phyloP scores from a whole-genome alignment of 2,329 filamentous ascomycete genomes.

The Talaromyces sp. region DNA sequence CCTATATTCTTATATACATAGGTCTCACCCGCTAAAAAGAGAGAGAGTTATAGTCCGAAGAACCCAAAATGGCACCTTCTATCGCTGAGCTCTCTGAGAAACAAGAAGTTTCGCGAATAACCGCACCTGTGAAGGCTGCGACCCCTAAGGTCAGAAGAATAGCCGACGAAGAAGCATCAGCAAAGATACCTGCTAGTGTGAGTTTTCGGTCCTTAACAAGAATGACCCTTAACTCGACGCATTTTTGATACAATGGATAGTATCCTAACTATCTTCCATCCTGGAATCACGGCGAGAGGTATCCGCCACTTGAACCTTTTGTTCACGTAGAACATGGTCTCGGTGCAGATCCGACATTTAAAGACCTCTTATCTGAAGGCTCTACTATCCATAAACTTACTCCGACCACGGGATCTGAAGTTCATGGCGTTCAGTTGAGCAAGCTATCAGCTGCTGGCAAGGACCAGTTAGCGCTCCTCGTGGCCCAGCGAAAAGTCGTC shows the following conservation, averaged over 20 bases:
- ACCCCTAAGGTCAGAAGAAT: slow-evolving; percentile 10
- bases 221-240: background rate
- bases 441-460: slow-evolving; percentile 48
- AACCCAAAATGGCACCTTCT: slow-evolving; percentile 9
- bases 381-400: slow-evolving; percentile 20
- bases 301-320: slow-evolving; percentile 40
- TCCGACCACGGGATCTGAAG: slow-evolving; percentile 46
- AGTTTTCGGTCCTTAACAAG: background rate
- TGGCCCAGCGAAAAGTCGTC: slow-evolving; percentile 28
- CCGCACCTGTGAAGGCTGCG: slow-evolving; percentile 1
- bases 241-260: slow-evolving; percentile 11
- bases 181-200: slow-evolving; percentile 4
- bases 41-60: background rate
- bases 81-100: slow-evolving; percentile 5
- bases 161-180: slow-evolving; percentile 10
- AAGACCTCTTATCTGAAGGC: slow-evolving; percentile 37
- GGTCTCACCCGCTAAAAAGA: background rate
- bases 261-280: slow-evolving; percentile 28
- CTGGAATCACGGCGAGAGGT: slow-evolving; percentile 30
- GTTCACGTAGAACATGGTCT: slow-evolving; percentile 42
- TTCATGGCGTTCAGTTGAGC: slow-evolving; percentile 49
- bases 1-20: too few species aligned
- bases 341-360: slow-evolving; percentile 42
- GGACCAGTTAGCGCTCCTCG: slow-evolving; percentile 49
- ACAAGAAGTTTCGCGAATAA: background rate